Evolutionary conservation across 495 filamentous ascomycete species (phyloP), one percentile per base, ranked within the genome.

Genomic region (Elasticomyces elasticus): DNA sequence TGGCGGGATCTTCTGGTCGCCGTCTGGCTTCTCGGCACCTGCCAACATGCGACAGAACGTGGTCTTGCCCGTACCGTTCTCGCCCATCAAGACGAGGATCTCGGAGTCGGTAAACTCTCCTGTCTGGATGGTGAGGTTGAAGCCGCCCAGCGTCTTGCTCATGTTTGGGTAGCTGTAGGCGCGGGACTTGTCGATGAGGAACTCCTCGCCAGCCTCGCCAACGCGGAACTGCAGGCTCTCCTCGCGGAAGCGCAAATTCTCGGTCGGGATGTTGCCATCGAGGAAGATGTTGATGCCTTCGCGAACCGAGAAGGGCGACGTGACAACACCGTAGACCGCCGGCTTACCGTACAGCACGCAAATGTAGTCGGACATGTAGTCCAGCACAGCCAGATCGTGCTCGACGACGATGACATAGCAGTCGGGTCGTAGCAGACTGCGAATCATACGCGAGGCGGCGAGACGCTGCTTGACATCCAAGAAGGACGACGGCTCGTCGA

Each of bases 241-340:
- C 42, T 97, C 94, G 58, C 92, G 84, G 84, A 98, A 98, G 56
- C 92, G 90, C 65, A 98, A 71, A 72, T 98, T 98, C 78, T 98
- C 92, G 7, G 92, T 97, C 24, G 92, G 92, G 42, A 96, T 94
- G 68, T 96, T 85, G 59, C 92, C 92, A 64, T 98, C 92, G 26
- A 98, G 76, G 81, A 98, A 98, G 69, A 97, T 96, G 72, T 98
- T 98, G 80, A 98, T 98, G 64, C 92, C 92, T 80, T 98, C 94
- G 60, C 92, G 88, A 44, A 97, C 94, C 1, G 92, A 97, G 54
- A 90, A 76, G 42, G 92, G 92, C 40, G 97, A 76, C 23, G 92
- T 96, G n/a, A 98, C 94, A 11, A 98, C 92, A 82, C 92, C 92
- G 59, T 97, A 98, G 46, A 92, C 84, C 30, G 91, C 92, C 25